Percentiles rank a stretch among this genome's conserved stretches.
These are phyloP conservation scores for Calamus simplicifolius DNA, from an alignment of 176 grass and related monocot species.

Conservation along the genomic window DNA sequence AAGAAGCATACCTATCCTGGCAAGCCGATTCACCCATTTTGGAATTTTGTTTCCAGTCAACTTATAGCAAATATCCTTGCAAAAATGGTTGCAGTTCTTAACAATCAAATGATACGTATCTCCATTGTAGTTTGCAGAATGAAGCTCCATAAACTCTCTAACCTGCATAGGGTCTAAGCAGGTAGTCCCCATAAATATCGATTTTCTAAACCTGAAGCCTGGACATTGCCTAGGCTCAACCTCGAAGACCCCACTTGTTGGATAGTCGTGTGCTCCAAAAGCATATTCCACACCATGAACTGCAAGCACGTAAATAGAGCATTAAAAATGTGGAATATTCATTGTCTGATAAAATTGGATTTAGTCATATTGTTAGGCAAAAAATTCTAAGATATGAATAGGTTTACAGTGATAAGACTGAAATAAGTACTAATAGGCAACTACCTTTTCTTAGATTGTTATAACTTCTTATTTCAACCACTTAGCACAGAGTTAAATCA, in stretches of 20 bases:
- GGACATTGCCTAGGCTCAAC: slow-evolving; percentile 86
- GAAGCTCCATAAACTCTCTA: slow-evolving; percentile 87
- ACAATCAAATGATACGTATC: slow-evolving; percentile 88
- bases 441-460: no score
- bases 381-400: no score
- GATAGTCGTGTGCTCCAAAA: slow-evolving; percentile 94
- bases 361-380: no score
- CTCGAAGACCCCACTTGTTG: slow-evolving; percentile 89
- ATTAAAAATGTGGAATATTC: not conserved
- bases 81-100: slow-evolving; percentile 98
- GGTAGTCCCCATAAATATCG: slow-evolving; percentile 87
- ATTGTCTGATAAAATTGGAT: no score
- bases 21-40: slow-evolving; percentile 93
- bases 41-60: slow-evolving; percentile 76
- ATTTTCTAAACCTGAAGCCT: slow-evolving; percentile 90
- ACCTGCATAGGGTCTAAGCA: slow-evolving; percentile 74
- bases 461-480: no score
- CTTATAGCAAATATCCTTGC: slow-evolving; percentile 89
- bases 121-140: slow-evolving; percentile 85
- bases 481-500: no score
- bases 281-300: slow-evolving; percentile 97
- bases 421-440: no score
- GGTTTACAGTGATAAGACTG: no score
- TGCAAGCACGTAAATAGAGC: slow-evolving; percentile 19
- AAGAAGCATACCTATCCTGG: slow-evolving; percentile 64